Percentiles rank a stretch among this genome's conserved stretches.
Conservation (phyloP, 192 early-diverging fungal genomes). For the Gigaspora rosea region DNA sequence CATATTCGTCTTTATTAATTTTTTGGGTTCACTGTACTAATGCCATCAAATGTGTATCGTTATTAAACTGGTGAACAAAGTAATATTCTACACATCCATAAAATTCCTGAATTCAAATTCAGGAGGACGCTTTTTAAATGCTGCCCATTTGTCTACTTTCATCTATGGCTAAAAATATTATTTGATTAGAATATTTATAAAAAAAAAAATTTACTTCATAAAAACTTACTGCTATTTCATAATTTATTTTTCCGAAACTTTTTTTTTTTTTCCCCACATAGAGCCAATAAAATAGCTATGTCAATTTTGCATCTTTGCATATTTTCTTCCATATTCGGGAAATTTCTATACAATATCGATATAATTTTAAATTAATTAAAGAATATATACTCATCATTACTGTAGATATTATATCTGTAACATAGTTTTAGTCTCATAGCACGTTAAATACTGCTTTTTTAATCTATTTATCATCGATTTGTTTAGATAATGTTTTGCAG, state of each 20-base stretch:
- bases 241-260: not conserved
- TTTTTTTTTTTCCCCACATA: not conserved
- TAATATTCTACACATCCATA: not conserved
- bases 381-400: too few species aligned
- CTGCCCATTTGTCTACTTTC: slow-evolving; percentile 3
- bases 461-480: not conserved
- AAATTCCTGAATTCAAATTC: not conserved
- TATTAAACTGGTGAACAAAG: not conserved
- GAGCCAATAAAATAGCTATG: not conserved
- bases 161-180: not conserved
- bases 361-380: not conserved
- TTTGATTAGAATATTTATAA: not conserved
- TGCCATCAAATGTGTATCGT: not conserved
- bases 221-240: slow-evolving; percentile 7
- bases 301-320: not conserved
- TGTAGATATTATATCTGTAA: not conserved
- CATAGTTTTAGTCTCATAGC: not conserved
- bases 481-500: not conserved
- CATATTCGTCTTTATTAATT: not conserved
- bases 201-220: not conserved
- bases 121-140: not conserved
- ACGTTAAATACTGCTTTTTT: not conserved
- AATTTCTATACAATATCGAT: not conserved
- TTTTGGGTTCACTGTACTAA: not conserved
- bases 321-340: not conserved